These are phyloP conservation scores for Claviceps pazoutovae DNA, from an alignment of 2,329 filamentous ascomycete species.

Conservation along the genomic window DNA sequence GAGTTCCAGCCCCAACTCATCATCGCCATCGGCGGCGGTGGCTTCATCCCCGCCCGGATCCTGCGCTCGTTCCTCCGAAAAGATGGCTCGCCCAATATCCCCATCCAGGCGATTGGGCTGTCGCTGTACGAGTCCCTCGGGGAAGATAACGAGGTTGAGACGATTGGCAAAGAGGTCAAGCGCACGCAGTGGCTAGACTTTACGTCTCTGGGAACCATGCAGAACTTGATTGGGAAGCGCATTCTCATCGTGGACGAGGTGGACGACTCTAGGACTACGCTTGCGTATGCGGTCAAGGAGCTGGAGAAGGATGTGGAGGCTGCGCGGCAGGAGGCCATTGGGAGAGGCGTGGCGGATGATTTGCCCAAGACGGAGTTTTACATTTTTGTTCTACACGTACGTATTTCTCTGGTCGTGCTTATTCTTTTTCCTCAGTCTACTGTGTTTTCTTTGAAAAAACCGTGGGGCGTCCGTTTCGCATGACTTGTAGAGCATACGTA, in stretches of 20 bases:
- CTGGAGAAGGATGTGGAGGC: constrained; percentile 85
- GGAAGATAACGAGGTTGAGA: constrained; percentile 43
- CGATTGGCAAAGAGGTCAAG: constrained; percentile 82
- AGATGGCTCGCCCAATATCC: constrained; percentile 79
- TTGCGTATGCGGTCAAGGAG: constrained; percentile 88
- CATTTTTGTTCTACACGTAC: constrained; percentile 87
- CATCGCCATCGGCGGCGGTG: constrained; percentile 95
- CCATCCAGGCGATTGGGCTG: constrained; percentile 96
- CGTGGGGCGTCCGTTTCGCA: not conserved
- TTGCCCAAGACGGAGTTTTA: constrained; percentile 67
- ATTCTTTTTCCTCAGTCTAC: not conserved
- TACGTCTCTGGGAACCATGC: constrained; percentile 66
- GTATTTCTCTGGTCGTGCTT: constrained; percentile 17
- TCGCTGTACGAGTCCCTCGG: constrained; percentile 86
- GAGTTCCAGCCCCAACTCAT: constrained; percentile 89
- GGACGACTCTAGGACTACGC: constrained; percentile 84
- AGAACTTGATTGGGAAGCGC: constrained; percentile 79
- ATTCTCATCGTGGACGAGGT: constrained; percentile 91
- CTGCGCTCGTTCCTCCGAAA: constrained; percentile 94
- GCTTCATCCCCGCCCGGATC: constrained; percentile 93
- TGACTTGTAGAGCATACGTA: not conserved
- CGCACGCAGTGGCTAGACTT: constrained; percentile 97
- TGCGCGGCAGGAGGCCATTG: constrained; percentile 57
- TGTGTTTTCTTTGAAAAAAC: not conserved
- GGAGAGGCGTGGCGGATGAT: constrained; percentile 54